Base-by-base conservation (phyloP, 306 rosid species). In the Lathyrus aphaca region DNA sequence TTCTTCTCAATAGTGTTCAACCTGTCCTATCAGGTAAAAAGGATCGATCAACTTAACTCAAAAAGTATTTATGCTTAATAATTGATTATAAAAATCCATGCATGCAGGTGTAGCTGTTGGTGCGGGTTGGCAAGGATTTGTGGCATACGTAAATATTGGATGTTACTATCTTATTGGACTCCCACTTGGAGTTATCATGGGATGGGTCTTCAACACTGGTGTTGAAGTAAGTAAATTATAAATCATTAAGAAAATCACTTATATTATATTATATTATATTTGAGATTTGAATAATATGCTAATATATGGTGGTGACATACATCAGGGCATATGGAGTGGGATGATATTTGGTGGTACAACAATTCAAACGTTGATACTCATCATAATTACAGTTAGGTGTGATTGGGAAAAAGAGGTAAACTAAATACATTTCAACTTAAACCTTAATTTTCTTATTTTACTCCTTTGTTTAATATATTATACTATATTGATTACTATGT, bases 281-380 rank as follows among this genome's bases (percentile, higher is more conserved):
- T 32, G 9, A 32, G 38, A 1, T 32, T 46, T 46, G 23, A 18
- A 46, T 46, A 10, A 46, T 8, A 46, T 44, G 3, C 15, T 4
- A n/a, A 15, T 49, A 3, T 17, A 8, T 17, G 17, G 29, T 25
- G 29, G 40, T 57, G 40, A 58, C 10, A n/a, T n/a, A 35, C 17
- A 27, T 27, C 81, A 90, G 94, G 96, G 91, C 27, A 77, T 87
- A 1, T 90, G 96, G 96, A 87, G 86, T 23, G 91, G 95, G 8
- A 87, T 90, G 96, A 84, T 90, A n/a, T 81, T 87, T 0, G 96
- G 96, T 5, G 96, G 96, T 32, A 90, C 95, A 0, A 84, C 79
- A 23, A 7, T 80, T 1, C 96, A 90, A 43, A 90, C 95, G 0
- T 19, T 90, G 37, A 72, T 86, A 60, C 71, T 86, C 11, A 60